Percentiles rank a stretch among this genome's conserved stretches.
Conservation (phyloP, 179 eudicot genomes). For the Vitellaria paradoxa region DNA sequence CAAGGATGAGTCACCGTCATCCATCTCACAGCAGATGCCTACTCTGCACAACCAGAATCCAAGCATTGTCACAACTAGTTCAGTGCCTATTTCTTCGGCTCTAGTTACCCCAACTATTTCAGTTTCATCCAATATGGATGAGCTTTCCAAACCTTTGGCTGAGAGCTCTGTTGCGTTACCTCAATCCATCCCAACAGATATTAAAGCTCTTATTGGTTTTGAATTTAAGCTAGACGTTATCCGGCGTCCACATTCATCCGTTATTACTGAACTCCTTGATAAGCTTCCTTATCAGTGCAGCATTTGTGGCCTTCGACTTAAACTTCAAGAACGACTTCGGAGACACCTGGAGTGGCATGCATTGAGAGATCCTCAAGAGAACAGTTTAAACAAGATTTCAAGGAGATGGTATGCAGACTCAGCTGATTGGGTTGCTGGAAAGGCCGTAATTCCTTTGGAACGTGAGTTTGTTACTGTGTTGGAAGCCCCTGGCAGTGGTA, state of each 20-base stretch:
- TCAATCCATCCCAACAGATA: conserved; percentile 30
- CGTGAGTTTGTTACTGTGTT: conserved; percentile 11
- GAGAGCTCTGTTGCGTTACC: conserved; percentile 26
- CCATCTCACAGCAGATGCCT: conserved; percentile 26
- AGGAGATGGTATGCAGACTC: conserved; percentile 70
- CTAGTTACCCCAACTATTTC: conserved; percentile 21
- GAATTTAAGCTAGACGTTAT: conserved; percentile 75
- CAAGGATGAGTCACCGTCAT: conserved; percentile 38
- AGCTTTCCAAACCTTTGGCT: conserved; percentile 28
- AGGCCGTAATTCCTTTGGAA: conserved; percentile 31
- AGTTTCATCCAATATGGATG: conserved; percentile 25
- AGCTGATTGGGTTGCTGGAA: conserved; percentile 61
- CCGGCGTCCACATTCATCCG: conserved; percentile 63
- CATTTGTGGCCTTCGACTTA: conserved; percentile 70
- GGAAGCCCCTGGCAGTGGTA: conserved; percentile 23
- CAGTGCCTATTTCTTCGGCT: conserved; percentile 17
- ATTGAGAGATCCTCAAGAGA: conserved; percentile 32
- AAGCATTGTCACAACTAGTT: conserved; percentile 16
- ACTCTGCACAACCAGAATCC: conserved; percentile 28
- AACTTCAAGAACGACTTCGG: conserved; percentile 53
- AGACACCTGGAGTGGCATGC: conserved; percentile 92
- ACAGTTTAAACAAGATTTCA: conserved; percentile 31
- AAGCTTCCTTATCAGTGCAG: conserved; percentile 60
- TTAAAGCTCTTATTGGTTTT: conserved; percentile 58
- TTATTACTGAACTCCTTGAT: conserved; percentile 58